Conservation (phyloP, 495 filamentous ascomycete species). For the Penicillium dipodomyicola region DNA sequence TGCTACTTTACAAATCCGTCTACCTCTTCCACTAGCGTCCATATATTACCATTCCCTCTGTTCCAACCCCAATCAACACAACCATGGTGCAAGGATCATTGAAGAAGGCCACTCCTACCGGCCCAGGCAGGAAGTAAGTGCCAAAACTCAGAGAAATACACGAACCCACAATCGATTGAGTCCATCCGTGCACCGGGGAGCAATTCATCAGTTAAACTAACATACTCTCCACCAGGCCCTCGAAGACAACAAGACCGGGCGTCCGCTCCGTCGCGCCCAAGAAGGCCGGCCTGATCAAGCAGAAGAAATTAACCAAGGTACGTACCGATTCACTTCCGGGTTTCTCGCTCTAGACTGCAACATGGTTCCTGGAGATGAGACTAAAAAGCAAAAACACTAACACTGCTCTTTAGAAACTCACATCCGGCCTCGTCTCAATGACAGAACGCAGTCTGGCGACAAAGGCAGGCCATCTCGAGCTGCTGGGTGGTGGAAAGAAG, state of each 20-base stretch:
- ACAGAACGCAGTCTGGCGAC: slow-evolving; percentile 66
- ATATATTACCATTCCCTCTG: neutral
- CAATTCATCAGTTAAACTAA: neutral
- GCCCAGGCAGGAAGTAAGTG: slow-evolving; percentile 9
- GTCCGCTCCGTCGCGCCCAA: slow-evolving; percentile 65
- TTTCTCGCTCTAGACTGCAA: neutral
- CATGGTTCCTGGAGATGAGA: neutral
- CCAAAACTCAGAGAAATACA: neutral
- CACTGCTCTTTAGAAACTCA: slow-evolving; percentile 52
- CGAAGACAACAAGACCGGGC: slow-evolving; percentile 51
- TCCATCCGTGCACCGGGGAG: neutral
- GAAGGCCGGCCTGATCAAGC: slow-evolving; percentile 57
- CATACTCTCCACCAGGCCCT: slow-evolving; percentile 5
- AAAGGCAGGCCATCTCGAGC: slow-evolving; percentile 71
- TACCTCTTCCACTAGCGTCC: neutral
- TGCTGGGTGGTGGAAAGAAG: slow-evolving; percentile 66
- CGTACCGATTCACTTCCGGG: slow-evolving; percentile 3
- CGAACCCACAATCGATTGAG: no score
- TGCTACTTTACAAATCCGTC: slow-evolving; percentile 5
- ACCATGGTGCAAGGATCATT: slow-evolving; percentile 12
- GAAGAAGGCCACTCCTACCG: slow-evolving; percentile 5
- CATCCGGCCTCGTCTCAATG: slow-evolving; percentile 58
- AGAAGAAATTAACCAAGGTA: slow-evolving; percentile 63
- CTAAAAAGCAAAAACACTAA: neutral
- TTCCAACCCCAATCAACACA: neutral